A percentile compares a stretch with the other conserved stretches of the same genome.
Conservation (phyloP, 2,329 filamentous ascomycete species). For the Cladosporium sphaerospermum region DNA sequence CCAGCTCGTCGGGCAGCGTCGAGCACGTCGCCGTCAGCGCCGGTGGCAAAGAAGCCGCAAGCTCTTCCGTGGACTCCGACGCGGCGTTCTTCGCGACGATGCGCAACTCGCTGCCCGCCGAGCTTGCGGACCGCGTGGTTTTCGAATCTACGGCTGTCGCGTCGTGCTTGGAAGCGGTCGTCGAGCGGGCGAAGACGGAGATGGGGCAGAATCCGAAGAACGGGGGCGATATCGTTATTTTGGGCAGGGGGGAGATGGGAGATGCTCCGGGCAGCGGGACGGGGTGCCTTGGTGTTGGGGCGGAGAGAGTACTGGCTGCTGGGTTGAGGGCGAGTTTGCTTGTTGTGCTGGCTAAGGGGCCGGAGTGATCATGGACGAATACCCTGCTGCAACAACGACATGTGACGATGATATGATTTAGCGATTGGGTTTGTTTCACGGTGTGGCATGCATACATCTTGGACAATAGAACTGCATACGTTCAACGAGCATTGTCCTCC, state of each 20-base stretch:
- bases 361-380: conserved; percentile 2
- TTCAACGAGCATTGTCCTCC: too few relatives aligned
- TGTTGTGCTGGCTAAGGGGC: conserved; percentile 56
- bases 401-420: too few relatives aligned
- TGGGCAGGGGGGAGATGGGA: conserved; percentile 46
- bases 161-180: conserved; percentile 39
- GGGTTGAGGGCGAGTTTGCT: conserved; percentile 62
- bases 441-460: too few relatives aligned
- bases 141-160: conserved; percentile 47
- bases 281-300: conserved; percentile 54
- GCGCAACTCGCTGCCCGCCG: conserved; percentile 48
- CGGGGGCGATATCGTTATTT: conserved; percentile 63
- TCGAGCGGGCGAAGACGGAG: conserved; percentile 52
- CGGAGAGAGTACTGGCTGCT: conserved; percentile 53
- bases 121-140: conserved; percentile 49
- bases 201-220: conserved; percentile 58
- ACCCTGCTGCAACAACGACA: background rate
- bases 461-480: too few relatives aligned
- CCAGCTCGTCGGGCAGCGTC: background rate
- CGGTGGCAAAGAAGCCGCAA: background rate
- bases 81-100: conserved; percentile 52
- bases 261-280: conserved; percentile 35
- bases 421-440: too few relatives aligned
- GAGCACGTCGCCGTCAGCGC: conserved; percentile 9
- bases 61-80: conserved; percentile 30